Evolutionary conservation across 1,139 yeast genomes (phyloP), one percentile per base, ranked within the genome.

Genomic region (Yamadazyma aaseri): DNA sequence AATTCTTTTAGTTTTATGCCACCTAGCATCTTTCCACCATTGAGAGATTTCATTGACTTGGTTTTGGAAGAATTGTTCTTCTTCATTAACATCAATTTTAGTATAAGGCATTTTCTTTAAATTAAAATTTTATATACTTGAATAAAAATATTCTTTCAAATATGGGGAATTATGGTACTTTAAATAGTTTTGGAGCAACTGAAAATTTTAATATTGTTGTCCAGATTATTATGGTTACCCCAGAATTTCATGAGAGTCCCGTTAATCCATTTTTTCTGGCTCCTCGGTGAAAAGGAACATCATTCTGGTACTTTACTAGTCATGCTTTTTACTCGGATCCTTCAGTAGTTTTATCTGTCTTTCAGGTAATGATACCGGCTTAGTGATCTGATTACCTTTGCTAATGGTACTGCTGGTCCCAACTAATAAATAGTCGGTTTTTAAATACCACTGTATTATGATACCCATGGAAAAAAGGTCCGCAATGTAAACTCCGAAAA

Each of bases 21-120:
- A 90, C 64, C 98, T 84, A 44, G 96, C 94, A 53, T 82, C 76
- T 8, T 83, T 56, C 97, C 97, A 90, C 97, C 97, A 90, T 55
- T 79, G 57, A 47, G 81, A 76, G 53, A 90, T 81, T 33, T 79
- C 85, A 32, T 73, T 69, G 41, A 86, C 84, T 59, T 87, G 89
- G 34, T 71, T 63, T 53, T 82, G 78, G 73, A 73, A 86, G 55
- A 68, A 70, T 46, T 60, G 60, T 52, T 83, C 86, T 64, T 84
- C 92, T 47, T 71, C 69, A 52, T 76, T 66, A 31, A 77, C 47
- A 57, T 78, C 71, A 44, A 79, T 76, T 48, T 68, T 62, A 31
- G 82, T 59, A 65, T 71, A 74, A 39, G 75, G 68, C 76, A 70
- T 70, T 12, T 25, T 31, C 12, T 8, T 25, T 25, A 10, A 6